Evolutionary conservation across 106 monocot genomes (phyloP), one percentile per base, ranked within the genome.

Genomic region (Allium fistulosum): DNA sequence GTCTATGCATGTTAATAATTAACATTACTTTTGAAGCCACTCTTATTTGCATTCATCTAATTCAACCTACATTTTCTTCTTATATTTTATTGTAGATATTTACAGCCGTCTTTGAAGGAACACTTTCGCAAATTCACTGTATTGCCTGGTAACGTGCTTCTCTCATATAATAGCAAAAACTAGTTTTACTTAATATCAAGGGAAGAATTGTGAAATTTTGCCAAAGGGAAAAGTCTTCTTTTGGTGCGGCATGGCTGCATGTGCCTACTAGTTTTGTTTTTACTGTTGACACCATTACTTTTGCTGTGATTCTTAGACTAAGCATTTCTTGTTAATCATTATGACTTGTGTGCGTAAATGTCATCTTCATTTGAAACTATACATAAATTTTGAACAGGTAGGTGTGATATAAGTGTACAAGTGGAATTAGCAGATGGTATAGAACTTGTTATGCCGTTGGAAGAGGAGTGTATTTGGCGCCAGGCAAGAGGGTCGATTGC

Each of bases 401-500:
- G 77, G 66, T 91, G 91, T 61, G 55, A 86, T 63, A 84, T 96
- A 76, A 59, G 51, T 50, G 76, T 92, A 22, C 82, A 72, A 58
- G 71, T 96, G 16, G 71, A 76, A 55, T 68, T 92, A 49, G 84
- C 92, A 65, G 56, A 72, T 63, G 86, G 76, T 58, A 77, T 81
- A 59, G 73, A 84, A 76, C 75, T 96, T 26, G 78, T 68, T 7
- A 76, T 68, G 58, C 82, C 85, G 48, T 49, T 89, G 61, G 75
- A 70, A 6, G 82, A 88, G 65, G 77, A 74, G 49, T 84, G 80
- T 82, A 75, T 94, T 15, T 88, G 85, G 86, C 79, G 81, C 27
- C 91, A 92, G 76, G 88, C 76, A 26, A 85, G 88, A 82, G 96
- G 96, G 72, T 86, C 91, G 77, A 84, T 76, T 70, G 69, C 82